phyloP scores from a whole-genome alignment of 2,329 filamentous ascomycete species.

The Rhinocladiella similis region DNA sequence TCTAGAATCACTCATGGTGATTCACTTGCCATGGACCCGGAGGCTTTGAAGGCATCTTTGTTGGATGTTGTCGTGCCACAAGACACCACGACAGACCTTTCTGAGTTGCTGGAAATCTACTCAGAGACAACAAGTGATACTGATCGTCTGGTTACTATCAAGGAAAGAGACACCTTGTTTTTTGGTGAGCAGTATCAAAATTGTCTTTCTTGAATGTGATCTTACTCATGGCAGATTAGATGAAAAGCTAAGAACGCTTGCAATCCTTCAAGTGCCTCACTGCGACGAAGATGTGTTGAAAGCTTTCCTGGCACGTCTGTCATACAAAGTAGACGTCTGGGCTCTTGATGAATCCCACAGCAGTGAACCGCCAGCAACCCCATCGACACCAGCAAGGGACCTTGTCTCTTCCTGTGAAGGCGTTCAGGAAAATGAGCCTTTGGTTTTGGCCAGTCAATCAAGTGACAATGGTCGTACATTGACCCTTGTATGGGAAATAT shows the following conservation, averaged over 20 bases:
- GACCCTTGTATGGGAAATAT: conserved; percentile 44
- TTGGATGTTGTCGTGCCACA: conserved; percentile 47
- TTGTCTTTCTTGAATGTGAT: conserved; percentile 23
- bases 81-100: conserved; percentile 31
- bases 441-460: conserved; percentile 46
- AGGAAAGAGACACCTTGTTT: conserved; percentile 53
- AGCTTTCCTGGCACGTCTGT: conserved; percentile 49
- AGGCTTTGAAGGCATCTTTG: conserved; percentile 44
- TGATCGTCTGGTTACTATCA: conserved; percentile 47
- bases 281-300: conserved; percentile 51
- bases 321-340: conserved; percentile 53
- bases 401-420: conserved; percentile 45
- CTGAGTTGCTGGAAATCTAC: conserved; percentile 23
- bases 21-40: conserved; percentile 34
- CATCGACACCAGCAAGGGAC: conserved; percentile 36
- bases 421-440: conserved; percentile 41
- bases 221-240: conserved; percentile 57
- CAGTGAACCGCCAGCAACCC: conserved; percentile 35
- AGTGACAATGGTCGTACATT: conserved; percentile 41
- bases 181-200: conserved; percentile 16
- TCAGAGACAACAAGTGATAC: conserved; percentile 43
- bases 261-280: conserved; percentile 53
- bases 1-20: not conserved
- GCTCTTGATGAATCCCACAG: conserved; percentile 37
- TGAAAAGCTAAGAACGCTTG: conserved; percentile 53